Evolutionary conservation across 2,329 filamentous ascomycete genomes (phyloP).

Genomic region (Hypomyces perniciosus): DNA sequence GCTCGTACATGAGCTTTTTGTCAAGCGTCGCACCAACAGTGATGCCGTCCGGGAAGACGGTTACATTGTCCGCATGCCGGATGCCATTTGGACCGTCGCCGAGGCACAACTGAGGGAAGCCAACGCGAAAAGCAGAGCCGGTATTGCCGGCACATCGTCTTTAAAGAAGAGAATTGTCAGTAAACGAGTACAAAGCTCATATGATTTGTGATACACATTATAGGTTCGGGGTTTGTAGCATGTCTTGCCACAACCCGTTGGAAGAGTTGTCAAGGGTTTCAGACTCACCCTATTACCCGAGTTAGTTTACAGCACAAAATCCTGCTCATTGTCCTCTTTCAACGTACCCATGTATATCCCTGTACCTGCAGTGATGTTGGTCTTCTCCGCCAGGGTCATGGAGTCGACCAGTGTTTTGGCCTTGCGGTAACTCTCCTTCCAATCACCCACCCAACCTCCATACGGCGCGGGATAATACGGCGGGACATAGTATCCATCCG

Average conservation of each 20-base stretch:
- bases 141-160: slow-evolving; percentile 71
- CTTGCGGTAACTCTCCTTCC: slow-evolving; percentile 64
- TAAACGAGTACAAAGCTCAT: too few species aligned
- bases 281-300: slow-evolving; percentile 9
- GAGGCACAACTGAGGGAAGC: slow-evolving; percentile 65
- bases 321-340: too few species aligned
- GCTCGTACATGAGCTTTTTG: slow-evolving; percentile 63
- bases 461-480: slow-evolving; percentile 66
- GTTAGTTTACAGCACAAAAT: neutral
- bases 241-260: neutral
- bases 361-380: slow-evolving; percentile 67
- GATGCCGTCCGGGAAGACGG: slow-evolving; percentile 74
- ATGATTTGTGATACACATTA: neutral
- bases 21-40: slow-evolving; percentile 70
- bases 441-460: slow-evolving; percentile 64
- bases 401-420: slow-evolving; percentile 61
- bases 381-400: slow-evolving; percentile 77
- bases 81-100: slow-evolving; percentile 69
- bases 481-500: slow-evolving; percentile 34
- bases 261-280: neutral
- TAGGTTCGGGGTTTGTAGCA: neutral
- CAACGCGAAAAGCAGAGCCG: slow-evolving; percentile 62
- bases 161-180: neutral
- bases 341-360: slow-evolving; percentile 62
- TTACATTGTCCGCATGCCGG: slow-evolving; percentile 66